Conservation (phyloP, 1,284 basidiomycete genomes). For the Kwoniella shivajii region DNA sequence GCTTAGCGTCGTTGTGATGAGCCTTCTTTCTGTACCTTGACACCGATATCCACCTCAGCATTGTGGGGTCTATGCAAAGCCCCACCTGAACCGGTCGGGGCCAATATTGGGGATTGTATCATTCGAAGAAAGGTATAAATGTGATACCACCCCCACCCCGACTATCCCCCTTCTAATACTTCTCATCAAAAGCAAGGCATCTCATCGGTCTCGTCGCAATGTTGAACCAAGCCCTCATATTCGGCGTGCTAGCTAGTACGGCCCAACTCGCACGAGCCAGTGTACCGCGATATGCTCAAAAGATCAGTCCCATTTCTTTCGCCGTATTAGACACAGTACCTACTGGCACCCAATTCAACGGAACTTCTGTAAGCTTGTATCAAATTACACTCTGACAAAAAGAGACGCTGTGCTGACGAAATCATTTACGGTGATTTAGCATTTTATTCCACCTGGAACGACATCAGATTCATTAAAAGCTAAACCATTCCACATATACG, state of each 20-base stretch:
- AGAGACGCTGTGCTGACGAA: neutral
- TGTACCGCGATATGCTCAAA: constrained; percentile 37
- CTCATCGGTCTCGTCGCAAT: neutral
- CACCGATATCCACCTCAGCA: too few relatives aligned
- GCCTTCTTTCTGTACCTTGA: too few relatives aligned
- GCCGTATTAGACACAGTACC: constrained; percentile 35
- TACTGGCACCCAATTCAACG: constrained; percentile 29
- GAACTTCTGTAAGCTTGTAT: constrained; percentile 29
- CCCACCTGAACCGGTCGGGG: too few relatives aligned
- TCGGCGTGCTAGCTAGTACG: neutral
- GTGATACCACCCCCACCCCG: too few relatives aligned
- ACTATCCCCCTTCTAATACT: too few relatives aligned
- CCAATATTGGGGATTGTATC: too few relatives aligned
- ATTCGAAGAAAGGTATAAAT: too few relatives aligned
- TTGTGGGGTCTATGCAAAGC: too few relatives aligned
- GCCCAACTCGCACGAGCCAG: neutral
- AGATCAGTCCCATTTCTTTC: constrained; percentile 34
- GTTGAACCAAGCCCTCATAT: neutral
- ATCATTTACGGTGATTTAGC: constrained; percentile 17
- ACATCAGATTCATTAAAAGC: constrained; percentile 29
- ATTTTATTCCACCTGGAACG: constrained; percentile 45
- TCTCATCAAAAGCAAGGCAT: neutral
- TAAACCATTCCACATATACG: constrained; percentile 66
- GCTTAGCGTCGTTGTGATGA: too few relatives aligned
- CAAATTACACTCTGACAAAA: neutral